Conservation (phyloP, 2,329 filamentous ascomycete species). For the Pezicula radicicola region DNA sequence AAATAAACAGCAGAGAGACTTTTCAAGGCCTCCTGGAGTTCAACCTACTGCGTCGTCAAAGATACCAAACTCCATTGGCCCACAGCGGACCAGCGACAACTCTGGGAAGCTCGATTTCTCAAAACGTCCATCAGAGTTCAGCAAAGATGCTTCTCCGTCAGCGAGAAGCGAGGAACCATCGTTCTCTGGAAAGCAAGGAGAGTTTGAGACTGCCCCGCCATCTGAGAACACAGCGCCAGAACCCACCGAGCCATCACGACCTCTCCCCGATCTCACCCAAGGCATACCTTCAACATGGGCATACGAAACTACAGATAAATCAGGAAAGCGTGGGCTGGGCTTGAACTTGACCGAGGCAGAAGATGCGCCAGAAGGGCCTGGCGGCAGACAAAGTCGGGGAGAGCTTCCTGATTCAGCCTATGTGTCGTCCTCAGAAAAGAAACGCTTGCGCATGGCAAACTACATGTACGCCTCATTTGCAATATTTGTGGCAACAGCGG, state of each 20-base stretch:
- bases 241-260: conserved; percentile 42
- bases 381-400: conserved; percentile 52
- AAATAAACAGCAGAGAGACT: conserved; percentile 21
- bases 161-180: conserved; percentile 12
- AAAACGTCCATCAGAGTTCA: conserved; percentile 13
- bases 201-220: conserved; percentile 31
- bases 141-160: conserved; percentile 12
- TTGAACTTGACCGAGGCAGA: conserved; percentile 47
- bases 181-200: conserved; percentile 20
- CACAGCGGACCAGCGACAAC: conserved; percentile 11
- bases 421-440: conserved; percentile 84
- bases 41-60: conserved; percentile 7
- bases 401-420: conserved; percentile 78
- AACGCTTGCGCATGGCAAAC: conserved; percentile 73
- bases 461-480: conserved; percentile 65
- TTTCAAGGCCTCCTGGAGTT: conserved; percentile 12
- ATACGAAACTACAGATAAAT: conserved; percentile 61
- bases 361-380: conserved; percentile 42
- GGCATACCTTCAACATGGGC: conserved; percentile 91
- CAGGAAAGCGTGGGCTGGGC: conserved; percentile 21
- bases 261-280: conserved; percentile 87
- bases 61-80: conserved; percentile 7
- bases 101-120: conserved; percentile 16
- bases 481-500: conserved; percentile 46
- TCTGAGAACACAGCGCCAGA: conserved; percentile 32